Base-by-base conservation (phyloP, 2,329 filamentous ascomycete genomes). In the Curvularia verruculosa region DNA sequence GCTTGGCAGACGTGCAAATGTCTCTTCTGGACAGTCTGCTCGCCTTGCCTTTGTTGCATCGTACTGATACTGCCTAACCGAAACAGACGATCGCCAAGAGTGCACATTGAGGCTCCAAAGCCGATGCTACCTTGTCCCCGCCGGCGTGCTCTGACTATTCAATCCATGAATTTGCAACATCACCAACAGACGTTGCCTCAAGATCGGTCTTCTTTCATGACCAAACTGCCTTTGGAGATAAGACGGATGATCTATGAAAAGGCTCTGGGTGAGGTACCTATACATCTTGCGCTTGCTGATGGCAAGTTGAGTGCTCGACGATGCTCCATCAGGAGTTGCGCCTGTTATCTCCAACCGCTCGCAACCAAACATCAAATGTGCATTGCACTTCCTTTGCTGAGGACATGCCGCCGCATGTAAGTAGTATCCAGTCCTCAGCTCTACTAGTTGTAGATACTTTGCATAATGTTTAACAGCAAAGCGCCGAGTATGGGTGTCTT, bases 401-500 rank as follows among this genome's bases (percentile, higher is more conserved):
- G 56, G 19, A 66, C 67, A 2, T 69, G 64, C 50, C 61, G 64
- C 19, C 55, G 57, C n/a, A 61, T 69, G 65, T 69, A 51, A 65
- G 66, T 55, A 8, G 13, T 19, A 3, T 19, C 21, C 36, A 26
- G 51, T 9, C 10, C 6, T 5, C n/a, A 24, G 10, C 15, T 29
- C 7, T 5, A 31, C 10, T 31, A 12, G 10, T 31, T 28, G 4
- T 28, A 18, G 43, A 41, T 15, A 13, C 5, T n/a, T 15, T 24
- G 4, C n/a, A 45, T 23, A 24, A 15, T 15, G 28, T 29, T 12
- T 29, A 10, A 13, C 12, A 10, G 28, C 28, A 29, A 29, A 29
- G 28, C 7, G 8, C 9, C 28, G 7, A 39, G 21, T 4, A 23
- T 24, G 8, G 9, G 19, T 5, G 28, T 12, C 8, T 28, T 19